Conservation (phyloP, 768 basidiomycete genomes). For the Suillus tomentosus region DNA sequence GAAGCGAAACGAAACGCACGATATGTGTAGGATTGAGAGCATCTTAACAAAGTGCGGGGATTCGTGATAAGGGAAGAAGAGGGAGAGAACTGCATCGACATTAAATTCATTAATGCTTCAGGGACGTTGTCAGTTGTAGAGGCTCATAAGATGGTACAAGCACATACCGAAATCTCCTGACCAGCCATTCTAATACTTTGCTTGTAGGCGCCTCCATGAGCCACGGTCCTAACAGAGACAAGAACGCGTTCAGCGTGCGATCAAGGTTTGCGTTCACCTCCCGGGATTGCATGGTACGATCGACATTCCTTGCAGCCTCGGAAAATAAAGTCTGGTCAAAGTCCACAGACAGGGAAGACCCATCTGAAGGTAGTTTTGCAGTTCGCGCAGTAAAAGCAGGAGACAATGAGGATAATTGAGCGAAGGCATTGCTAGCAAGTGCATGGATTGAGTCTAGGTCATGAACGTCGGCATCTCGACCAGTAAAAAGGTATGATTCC, state of each 20-base stretch:
- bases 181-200: conserved; percentile 92
- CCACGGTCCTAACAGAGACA: conserved; percentile 76
- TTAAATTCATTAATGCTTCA: conserved; percentile 92
- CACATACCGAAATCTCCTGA: conserved; percentile 83
- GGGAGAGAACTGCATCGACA: conserved; percentile 67
- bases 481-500: conserved; percentile 88
- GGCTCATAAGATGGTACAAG: not conserved
- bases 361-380: conserved; percentile 20
- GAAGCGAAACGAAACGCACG: conserved; percentile 43
- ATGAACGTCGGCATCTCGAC: conserved; percentile 78
- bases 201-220: conserved; percentile 79
- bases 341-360: conserved; percentile 27
- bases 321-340: conserved; percentile 81
- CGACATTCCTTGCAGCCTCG: conserved; percentile 69
- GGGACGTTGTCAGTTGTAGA: conserved; percentile 1
- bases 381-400: conserved; percentile 42
- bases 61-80: conserved; percentile 95
- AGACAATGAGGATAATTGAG: conserved; percentile 67
- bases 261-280: conserved; percentile 70
- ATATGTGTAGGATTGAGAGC: conserved; percentile 80
- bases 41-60: conserved; percentile 94
- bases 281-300: conserved; percentile 72
- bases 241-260: conserved; percentile 55
- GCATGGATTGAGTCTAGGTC: conserved; percentile 88
- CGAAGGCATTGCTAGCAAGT: conserved; percentile 75